Evolutionary conservation across 208 protist species (phyloP), one percentile per base, ranked within the genome.

Genomic region (Wallacemonas sp.): DNA sequence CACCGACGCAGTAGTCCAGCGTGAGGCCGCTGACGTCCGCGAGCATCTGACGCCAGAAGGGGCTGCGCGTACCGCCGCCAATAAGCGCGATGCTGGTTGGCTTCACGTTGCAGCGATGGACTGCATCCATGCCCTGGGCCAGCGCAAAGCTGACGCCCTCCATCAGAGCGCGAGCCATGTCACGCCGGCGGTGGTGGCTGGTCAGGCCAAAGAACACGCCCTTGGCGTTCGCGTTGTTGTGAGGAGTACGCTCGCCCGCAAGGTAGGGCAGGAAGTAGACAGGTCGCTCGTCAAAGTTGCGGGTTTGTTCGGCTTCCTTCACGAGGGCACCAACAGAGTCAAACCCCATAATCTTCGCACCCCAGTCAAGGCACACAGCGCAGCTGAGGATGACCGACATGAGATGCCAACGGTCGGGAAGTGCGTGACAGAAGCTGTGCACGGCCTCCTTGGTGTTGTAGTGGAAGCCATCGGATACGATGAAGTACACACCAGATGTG

Each of bases 341-440:
- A 66, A 84, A 93, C 17, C 81, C 77, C n/a, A 81, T 88, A 42
- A 93, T 58, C 60, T 77, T 74, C 12, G 83, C 69, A 1, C 77
- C 86, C 83, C 83, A 93, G 65, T 84, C 78, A 19, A 93, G 75
- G 72, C 86, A 93, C n/a, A 72, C 77, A 26, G 83, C 79, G 68
- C 83, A 88, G 76, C 80, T 93, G 24, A 93, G 79, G 34, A 90
- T 90, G 28, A 93, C 86, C 6, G 83, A 88, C 86, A 93, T 93
- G 31, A 90, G 68, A 51, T 90, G 82, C 82, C 86, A 93, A 19
- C 72, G 78, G 27, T 80, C 42, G n/a, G 80, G 83, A 28, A 93
- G 63, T 22, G 83, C 82, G 61, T 93, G 80, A 74, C 82, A 93
- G 73, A 90, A 93, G 70, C 83, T 88, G 68, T 90, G 86, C 38